A percentile compares a stretch with the other conserved stretches of the same genome.
Evolutionary conservation across 208 protist species (phyloP).

Genomic region (Leishmania aethiopica): DNA sequence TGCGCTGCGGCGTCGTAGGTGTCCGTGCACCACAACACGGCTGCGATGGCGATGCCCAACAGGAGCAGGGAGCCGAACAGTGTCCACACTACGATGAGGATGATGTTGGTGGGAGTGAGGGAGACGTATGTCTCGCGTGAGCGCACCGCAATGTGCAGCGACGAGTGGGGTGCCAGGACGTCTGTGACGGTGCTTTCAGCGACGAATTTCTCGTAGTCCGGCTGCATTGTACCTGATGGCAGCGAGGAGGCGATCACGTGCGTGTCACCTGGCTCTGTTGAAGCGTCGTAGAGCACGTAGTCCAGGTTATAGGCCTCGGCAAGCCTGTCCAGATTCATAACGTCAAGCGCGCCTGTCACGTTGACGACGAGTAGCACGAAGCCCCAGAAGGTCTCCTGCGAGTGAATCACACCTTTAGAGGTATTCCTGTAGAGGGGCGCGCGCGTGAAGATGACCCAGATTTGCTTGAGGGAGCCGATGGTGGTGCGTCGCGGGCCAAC

Average conservation of each 20-base stretch:
- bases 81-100: constrained; percentile 38
- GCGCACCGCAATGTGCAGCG: constrained; percentile 33
- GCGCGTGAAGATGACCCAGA: constrained; percentile 50
- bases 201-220: constrained; percentile 34
- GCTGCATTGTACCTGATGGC: constrained; percentile 10
- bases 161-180: background rate
- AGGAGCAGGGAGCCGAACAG: constrained; percentile 29
- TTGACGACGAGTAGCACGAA: constrained; percentile 49
- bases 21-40: constrained; percentile 46
- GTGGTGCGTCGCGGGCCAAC: constrained; percentile 34
- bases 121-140: constrained; percentile 10
- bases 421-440: constrained; percentile 53
- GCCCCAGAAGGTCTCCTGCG: constrained; percentile 68
- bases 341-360: constrained; percentile 39
- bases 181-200: constrained; percentile 1
- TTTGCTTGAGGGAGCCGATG: constrained; percentile 6
- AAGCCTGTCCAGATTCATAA: constrained; percentile 18
- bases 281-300: constrained; percentile 47
- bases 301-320: constrained; percentile 17
- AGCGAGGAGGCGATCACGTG: constrained; percentile 28
- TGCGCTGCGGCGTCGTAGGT: constrained; percentile 58
- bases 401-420: background rate
- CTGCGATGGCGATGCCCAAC: constrained; percentile 30
- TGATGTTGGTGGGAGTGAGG: constrained; percentile 19
- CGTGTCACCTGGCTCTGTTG: no score